Evolutionary conservation across 139 green algal species (phyloP).

Genomic region (Asterochloris erici): DNA sequence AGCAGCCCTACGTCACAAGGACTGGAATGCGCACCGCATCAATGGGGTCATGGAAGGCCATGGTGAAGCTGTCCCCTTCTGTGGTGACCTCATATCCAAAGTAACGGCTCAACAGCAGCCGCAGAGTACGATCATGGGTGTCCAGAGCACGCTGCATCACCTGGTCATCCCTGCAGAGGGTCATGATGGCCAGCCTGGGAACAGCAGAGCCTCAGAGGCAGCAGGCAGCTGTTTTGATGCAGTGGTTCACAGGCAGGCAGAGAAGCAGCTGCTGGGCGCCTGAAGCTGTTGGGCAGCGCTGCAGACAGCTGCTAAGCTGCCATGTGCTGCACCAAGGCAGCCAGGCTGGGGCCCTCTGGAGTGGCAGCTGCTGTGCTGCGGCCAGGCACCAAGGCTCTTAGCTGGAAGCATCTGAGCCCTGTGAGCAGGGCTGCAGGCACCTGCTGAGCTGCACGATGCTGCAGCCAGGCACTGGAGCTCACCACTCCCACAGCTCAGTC

Average conservation of each 20-base stretch:
- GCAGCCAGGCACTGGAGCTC: background rate
- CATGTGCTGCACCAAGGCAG: background rate
- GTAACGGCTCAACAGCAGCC: conserved; percentile 23
- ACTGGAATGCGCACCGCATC: background rate
- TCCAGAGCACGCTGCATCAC: conserved; percentile 55
- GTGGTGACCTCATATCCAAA: conserved; percentile 25
- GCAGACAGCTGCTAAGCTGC: background rate
- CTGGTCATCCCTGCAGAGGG: conserved; percentile 17
- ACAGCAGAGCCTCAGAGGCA: background rate
- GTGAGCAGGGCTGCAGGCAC: background rate
- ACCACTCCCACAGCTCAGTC: conserved; percentile 53
- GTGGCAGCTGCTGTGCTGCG: background rate
- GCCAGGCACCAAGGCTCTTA: background rate
- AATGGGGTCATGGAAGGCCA: conserved; percentile 18
- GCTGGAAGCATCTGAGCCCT: background rate
- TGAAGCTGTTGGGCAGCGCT: background rate
- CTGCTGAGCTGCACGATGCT: background rate
- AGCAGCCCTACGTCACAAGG: background rate
- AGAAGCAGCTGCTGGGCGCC: background rate
- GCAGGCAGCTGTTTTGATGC: too few relatives aligned
- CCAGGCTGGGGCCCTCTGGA: background rate
- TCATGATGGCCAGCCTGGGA: background rate
- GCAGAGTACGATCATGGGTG: conserved; percentile 50
- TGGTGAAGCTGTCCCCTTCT: conserved; percentile 18
- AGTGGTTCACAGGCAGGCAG: background rate